Evolutionary conservation across 345 rosid species (phyloP).

Genomic region (Laguncularia racemosa): DNA sequence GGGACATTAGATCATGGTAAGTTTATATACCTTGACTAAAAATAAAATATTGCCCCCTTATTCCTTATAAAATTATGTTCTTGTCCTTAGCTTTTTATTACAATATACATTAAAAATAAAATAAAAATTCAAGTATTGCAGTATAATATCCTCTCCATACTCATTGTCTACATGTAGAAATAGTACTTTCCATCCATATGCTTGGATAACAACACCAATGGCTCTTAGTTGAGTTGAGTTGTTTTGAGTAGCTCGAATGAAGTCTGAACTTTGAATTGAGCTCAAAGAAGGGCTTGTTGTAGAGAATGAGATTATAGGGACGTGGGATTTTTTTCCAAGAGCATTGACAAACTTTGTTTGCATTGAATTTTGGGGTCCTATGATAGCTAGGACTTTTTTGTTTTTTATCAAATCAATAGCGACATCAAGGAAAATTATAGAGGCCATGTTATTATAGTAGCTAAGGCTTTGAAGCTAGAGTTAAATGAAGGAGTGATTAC

Average conservation of each 20-base stretch:
- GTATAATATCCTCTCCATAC: slow-evolving; percentile 41
- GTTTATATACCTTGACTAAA: too few species aligned
- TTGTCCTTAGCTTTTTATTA: too few species aligned
- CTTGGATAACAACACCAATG: slow-evolving; percentile 26
- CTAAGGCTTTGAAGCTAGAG: too few species aligned
- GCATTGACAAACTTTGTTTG: slow-evolving; percentile 33
- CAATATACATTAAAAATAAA: too few species aligned
- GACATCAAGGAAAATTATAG: too few species aligned
- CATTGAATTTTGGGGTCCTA: slow-evolving; percentile 36
- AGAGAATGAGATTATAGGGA: slow-evolving; percentile 36
- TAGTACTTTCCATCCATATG: slow-evolving; percentile 42
- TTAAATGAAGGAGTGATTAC: too few species aligned
- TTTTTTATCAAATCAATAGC: slow-evolving; percentile 44
- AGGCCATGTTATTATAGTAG: too few species aligned
- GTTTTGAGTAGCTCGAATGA: slow-evolving; percentile 29
- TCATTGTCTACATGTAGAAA: slow-evolving; percentile 36
- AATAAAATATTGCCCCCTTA: too few species aligned
- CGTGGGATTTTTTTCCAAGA: slow-evolving; percentile 33
- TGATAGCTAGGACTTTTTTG: slow-evolving; percentile 40
- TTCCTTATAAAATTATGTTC: too few species aligned
- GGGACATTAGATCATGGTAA: too few species aligned
- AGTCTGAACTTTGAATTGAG: slow-evolving; percentile 32
- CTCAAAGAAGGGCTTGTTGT: slow-evolving; percentile 39
- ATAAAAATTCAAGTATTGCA: too few species aligned
- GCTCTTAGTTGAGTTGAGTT: slow-evolving; percentile 37